Percentiles rank a stretch among this genome's conserved stretches.
phyloP scores from a whole-genome alignment of 1,284 basidiomycete species.

The Ceratobasidium theobromae region DNA sequence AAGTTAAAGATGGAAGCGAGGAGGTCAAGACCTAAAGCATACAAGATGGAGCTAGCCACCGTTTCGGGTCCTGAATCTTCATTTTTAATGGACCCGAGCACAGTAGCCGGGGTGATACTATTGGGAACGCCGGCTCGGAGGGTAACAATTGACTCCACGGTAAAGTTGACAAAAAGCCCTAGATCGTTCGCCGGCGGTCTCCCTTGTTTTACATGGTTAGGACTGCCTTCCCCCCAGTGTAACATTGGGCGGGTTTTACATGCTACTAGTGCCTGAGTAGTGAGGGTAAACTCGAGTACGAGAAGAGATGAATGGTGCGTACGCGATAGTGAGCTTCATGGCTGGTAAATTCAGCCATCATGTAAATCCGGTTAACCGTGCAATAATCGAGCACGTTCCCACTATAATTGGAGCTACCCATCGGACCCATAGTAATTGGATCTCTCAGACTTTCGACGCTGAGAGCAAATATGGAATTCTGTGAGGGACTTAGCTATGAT shows the following conservation, averaged over 20 bases:
- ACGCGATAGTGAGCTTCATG: background rate
- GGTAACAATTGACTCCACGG: background rate
- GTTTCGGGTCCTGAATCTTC: background rate
- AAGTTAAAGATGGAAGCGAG: background rate
- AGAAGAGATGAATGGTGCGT: background rate
- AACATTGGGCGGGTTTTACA: no score
- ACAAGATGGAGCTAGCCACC: background rate
- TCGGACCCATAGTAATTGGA: background rate
- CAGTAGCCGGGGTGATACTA: background rate
- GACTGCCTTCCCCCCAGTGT: no score
- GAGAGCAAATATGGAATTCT: constrained; percentile 11
- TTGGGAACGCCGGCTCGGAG: background rate
- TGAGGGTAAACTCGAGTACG: background rate
- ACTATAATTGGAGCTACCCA: constrained; percentile 22
- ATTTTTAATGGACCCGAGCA: background rate
- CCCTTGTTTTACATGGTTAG: no score
- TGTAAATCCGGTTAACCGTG: constrained; percentile 22
- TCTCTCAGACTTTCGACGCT: constrained; percentile 7
- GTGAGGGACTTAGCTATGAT: background rate
- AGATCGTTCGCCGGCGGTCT: no score
- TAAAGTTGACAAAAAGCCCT: background rate
- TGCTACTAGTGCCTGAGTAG: constrained; percentile 16
- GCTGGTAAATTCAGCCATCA: constrained; percentile 9
- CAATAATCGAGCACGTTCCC: constrained; percentile 20
- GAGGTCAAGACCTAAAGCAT: background rate